Conservation (phyloP, 768 basidiomycete species). For the Boletus subcaerulescens region DNA sequence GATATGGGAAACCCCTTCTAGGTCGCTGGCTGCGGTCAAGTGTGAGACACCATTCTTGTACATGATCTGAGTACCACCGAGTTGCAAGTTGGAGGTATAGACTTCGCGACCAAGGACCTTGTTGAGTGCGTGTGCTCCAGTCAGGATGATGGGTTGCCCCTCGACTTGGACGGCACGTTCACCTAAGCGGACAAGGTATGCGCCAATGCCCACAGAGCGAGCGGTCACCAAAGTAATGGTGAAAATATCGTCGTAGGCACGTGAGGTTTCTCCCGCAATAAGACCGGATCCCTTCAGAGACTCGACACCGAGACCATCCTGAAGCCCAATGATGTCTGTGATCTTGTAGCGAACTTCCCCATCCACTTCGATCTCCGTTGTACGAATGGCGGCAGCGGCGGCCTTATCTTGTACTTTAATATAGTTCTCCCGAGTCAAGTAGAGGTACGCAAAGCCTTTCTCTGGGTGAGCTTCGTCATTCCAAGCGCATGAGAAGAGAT, state of each 20-base stretch:
- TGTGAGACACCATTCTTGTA: slow-evolving; percentile 99
- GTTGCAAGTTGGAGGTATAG: slow-evolving; percentile 96
- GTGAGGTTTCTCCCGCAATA: slow-evolving; percentile 96
- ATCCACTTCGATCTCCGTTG: slow-evolving; percentile 77
- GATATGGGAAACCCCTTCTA: slow-evolving; percentile 93
- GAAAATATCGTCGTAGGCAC: slow-evolving; percentile 99
- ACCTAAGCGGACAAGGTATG: slow-evolving; percentile 96
- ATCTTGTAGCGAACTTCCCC: slow-evolving; percentile 92
- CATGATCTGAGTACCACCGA: slow-evolving; percentile 99
- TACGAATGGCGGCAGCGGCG: slow-evolving; percentile 66
- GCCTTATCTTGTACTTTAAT: slow-evolving; percentile 88
- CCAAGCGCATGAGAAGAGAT: slow-evolving; percentile 91
- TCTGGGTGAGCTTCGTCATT: slow-evolving; percentile 77
- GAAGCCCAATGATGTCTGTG: slow-evolving; percentile 94
- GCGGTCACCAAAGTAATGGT: slow-evolving; percentile 99
- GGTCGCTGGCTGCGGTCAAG: slow-evolving; percentile 89
- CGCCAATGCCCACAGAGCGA: slow-evolving; percentile 98
- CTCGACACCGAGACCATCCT: slow-evolving; percentile 96
- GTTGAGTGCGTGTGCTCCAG: slow-evolving; percentile 94
- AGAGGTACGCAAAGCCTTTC: slow-evolving; percentile 95
- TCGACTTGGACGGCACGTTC: slow-evolving; percentile 98
- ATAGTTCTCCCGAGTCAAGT: slow-evolving; percentile 89
- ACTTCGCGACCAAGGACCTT: slow-evolving; percentile 99
- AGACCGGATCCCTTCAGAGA: slow-evolving; percentile 94
- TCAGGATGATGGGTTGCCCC: slow-evolving; percentile 98